Evolutionary conservation across 169 alveolate genomes (phyloP).

Genomic region (Eimeria tenella): DNA sequence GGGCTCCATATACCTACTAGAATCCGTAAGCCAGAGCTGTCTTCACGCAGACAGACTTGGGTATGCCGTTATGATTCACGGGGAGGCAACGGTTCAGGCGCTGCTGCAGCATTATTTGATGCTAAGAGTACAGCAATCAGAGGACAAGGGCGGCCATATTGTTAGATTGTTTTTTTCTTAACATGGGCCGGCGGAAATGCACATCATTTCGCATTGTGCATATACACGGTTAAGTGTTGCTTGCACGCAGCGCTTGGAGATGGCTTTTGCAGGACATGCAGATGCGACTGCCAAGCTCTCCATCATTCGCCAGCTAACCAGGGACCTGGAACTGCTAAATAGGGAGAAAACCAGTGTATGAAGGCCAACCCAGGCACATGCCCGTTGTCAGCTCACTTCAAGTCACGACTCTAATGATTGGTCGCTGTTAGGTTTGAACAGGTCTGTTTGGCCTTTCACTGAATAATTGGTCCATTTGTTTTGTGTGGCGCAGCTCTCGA

Average conservation of each 20-base stretch:
- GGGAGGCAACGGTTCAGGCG: too few relatives aligned
- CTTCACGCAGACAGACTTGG: too few relatives aligned
- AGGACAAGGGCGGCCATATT: too few relatives aligned
- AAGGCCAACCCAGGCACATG: neutral
- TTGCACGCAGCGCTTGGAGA: slow-evolving; percentile 16
- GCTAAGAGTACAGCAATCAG: too few relatives aligned
- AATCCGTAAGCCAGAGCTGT: slow-evolving; percentile 34
- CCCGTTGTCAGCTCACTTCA: too few relatives aligned
- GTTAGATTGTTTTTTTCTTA: neutral
- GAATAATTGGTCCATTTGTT: neutral
- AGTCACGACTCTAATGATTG: too few relatives aligned
- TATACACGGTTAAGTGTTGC: neutral
- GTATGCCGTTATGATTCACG: too few relatives aligned
- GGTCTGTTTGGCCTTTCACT: too few relatives aligned
- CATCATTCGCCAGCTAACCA: neutral
- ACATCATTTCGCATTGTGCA: neutral
- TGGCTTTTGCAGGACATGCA: slow-evolving; percentile 18
- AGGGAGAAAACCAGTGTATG: slow-evolving; percentile 45
- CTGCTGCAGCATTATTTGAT: too few relatives aligned
- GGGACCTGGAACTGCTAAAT: neutral
- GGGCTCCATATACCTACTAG: slow-evolving; percentile 25
- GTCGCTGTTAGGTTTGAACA: too few relatives aligned
- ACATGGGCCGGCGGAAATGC: too few relatives aligned
- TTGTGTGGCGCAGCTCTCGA: slow-evolving; percentile 14
- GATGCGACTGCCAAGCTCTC: slow-evolving; percentile 11